Base-by-base conservation (phyloP, 192 early-diverging fungal species). In the Coemansia sp. region DNA sequence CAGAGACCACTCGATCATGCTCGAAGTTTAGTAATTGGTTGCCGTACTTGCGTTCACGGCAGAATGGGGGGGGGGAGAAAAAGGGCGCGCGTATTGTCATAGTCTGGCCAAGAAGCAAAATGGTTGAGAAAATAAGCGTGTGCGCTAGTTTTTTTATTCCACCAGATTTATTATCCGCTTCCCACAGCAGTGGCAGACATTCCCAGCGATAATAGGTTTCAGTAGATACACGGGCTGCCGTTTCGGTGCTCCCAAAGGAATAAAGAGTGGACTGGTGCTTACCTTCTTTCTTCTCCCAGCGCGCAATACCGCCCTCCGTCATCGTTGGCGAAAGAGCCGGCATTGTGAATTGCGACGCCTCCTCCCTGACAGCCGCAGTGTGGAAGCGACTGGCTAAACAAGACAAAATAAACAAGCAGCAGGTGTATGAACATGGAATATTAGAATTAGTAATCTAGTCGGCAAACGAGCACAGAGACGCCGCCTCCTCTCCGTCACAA, bases 321-420 rank as follows among this genome's bases (percentile, higher is more conserved):
- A 99, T 99, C 57, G 97, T 99, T 9, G 97, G 97, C n/a, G 95
- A 97, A 54, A 99, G 87, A 37, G 97, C 97, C 51, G 97, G 97
- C 95, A 99, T 97, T 65, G 85, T 87, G 81, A 99, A 90, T 49
- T 67, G 55, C 61, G 81, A 75, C 7, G 75, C 81, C 40, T 77
- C 81, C 8, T 44, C n/a, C 5, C 60, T 59, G 2, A 58, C 54
- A 0, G 57, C 68, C 3, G 68, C 68, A 13, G 74, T 76, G 45
- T 98, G 95, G 51, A 88, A 73, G 20, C 94, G 93, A 83, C 77
- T 90, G 58, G 85, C 88, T 89, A 86, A 44, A 64, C 20, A 54
- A 20, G 7, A 43, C n/a, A 16, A 49, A 61, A n/a, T n/a, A n/a
- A n/a, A n/a, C n/a, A n/a, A n/a, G n/a, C 10, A 20, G 65, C 17